A percentile compares a stretch with the other conserved stretches of the same genome.
Conservation (phyloP, 2,329 filamentous ascomycete species). For the Nothomitra cinnamomea region DNA sequence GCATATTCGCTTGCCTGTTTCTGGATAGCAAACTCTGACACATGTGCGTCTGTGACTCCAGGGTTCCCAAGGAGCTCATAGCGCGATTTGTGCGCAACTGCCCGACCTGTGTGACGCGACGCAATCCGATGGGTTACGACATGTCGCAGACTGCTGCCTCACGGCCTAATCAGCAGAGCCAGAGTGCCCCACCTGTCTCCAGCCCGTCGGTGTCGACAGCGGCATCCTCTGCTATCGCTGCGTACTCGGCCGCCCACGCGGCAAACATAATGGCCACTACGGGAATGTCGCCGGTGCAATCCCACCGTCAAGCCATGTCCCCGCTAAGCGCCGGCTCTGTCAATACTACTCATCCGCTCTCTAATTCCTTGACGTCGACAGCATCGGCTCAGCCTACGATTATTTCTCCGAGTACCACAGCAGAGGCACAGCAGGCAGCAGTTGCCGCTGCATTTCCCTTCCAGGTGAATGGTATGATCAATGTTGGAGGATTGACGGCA, state of each 20-base stretch:
- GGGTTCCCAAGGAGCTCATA: constrained; percentile 6
- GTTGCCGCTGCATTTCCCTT: neutral
- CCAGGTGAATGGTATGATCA: neutral
- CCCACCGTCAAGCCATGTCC: neutral
- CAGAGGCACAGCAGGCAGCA: neutral
- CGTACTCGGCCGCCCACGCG: neutral
- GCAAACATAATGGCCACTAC: neutral
- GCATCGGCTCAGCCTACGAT: neutral
- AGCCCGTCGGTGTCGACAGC: neutral
- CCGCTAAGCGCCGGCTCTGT: neutral
- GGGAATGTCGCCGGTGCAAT: neutral
- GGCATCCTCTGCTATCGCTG: neutral
- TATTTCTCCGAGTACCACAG: neutral
- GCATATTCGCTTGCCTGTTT: neutral
- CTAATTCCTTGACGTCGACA: neutral
- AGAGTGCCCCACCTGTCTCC: neutral
- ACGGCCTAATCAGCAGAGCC: neutral
- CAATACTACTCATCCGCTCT: neutral
- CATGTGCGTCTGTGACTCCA: neutral
- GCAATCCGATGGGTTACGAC: neutral
- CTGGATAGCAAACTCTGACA: neutral
- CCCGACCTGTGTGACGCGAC: constrained; percentile 5
- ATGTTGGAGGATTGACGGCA: neutral
- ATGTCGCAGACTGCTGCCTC: neutral
- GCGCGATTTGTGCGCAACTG: constrained; percentile 6